phyloP scores from a whole-genome alignment of 768 basidiomycete species.

The Rhodotorula toruloides region DNA sequence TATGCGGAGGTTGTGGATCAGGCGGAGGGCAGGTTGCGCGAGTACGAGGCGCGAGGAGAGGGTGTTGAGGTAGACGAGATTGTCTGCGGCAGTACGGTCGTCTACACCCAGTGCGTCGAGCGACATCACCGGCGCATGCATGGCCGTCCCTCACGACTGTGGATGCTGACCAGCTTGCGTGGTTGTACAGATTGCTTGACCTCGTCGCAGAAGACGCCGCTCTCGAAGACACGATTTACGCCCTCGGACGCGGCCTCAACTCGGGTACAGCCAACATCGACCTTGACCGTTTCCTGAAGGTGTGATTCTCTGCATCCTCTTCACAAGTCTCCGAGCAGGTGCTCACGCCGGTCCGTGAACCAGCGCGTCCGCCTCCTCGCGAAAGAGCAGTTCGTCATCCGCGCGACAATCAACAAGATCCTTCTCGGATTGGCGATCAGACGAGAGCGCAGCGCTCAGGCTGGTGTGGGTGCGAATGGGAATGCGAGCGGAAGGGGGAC shows the following conservation, averaged over 20 bases:
- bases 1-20: constrained; percentile 60
- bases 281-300: constrained; percentile 87
- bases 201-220: constrained; percentile 99
- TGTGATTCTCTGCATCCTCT: constrained; percentile 42
- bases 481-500: not conserved
- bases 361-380: constrained; percentile 80
- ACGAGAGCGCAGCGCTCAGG: not conserved
- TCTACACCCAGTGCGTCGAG: constrained; percentile 88
- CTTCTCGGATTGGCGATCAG: constrained; percentile 44
- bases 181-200: constrained; percentile 73
- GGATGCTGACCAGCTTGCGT: not conserved
- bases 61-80: constrained; percentile 87
- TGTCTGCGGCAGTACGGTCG: constrained; percentile 89
- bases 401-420: constrained; percentile 90
- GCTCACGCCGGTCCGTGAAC: constrained; percentile 10
- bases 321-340: not conserved
- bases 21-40: constrained; percentile 68
- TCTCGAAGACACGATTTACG: constrained; percentile 96
- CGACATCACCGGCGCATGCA: too few species aligned
- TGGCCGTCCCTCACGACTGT: not conserved
- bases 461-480: not conserved
- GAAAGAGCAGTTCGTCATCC: constrained; percentile 95
- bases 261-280: constrained; percentile 65
- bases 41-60: constrained; percentile 75
- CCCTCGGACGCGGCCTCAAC: constrained; percentile 88